Evolutionary conservation across 1,139 yeast species (phyloP).

Genomic region (Blastobotrys persicus): DNA sequence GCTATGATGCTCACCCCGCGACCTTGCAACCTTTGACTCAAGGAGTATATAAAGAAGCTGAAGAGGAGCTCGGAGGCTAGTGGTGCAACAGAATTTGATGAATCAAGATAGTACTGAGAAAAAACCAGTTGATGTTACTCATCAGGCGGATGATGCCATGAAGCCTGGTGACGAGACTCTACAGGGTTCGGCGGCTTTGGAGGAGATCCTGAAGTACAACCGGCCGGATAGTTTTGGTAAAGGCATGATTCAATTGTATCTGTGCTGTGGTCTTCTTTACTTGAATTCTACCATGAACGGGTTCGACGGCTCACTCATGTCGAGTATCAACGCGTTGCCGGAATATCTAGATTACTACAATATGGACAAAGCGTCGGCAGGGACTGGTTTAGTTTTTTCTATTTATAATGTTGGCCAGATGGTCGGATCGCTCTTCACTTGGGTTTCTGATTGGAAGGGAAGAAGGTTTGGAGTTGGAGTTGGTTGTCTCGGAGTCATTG

Average conservation of each 20-base stretch:
- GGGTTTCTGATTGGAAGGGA: conserved; percentile 21
- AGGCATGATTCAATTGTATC: conserved; percentile 20
- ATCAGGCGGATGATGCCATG: not conserved
- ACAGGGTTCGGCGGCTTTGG: conserved; percentile 14
- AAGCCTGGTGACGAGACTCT: conserved; percentile 4
- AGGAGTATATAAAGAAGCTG: too few relatives aligned
- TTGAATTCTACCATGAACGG: conserved; percentile 21
- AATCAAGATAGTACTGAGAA: not conserved
- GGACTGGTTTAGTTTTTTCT: conserved; percentile 20
- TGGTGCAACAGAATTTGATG: not conserved
- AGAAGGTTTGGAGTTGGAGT: conserved; percentile 19
- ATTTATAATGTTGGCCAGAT: conserved; percentile 18
- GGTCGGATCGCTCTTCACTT: conserved; percentile 15
- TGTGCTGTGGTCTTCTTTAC: conserved; percentile 17
- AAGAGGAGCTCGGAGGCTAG: not conserved
- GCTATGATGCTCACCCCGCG: not conserved
- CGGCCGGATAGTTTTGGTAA: conserved; percentile 16
- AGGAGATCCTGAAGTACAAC: conserved; percentile 12
- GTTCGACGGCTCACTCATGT: conserved; percentile 23
- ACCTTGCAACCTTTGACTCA: too few relatives aligned
- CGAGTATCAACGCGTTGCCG: conserved; percentile 18
- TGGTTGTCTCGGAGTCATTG: conserved; percentile 28
- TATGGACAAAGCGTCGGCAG: conserved; percentile 14
- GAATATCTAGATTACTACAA: conserved; percentile 17
- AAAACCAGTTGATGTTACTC: not conserved